Evolutionary conservation across 306 rosid genomes (phyloP), one percentile per base, ranked within the genome.

Genomic region (Herpetospermum pedunculosum): DNA sequence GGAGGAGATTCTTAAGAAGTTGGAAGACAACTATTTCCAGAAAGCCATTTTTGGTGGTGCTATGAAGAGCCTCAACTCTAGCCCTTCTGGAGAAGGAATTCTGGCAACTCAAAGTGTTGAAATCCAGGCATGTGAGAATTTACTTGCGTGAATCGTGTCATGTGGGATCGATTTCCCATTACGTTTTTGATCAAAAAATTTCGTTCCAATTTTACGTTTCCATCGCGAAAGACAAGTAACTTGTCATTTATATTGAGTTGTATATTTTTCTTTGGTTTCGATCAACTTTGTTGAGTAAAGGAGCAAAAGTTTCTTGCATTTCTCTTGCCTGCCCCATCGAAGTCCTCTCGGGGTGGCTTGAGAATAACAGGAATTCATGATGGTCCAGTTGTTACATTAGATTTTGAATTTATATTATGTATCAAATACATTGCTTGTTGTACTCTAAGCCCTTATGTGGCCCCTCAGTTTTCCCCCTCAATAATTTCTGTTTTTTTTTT

Each of bases 61-160:
- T 13, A 69, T 43, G 79, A 77, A 59, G 75, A 76, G 53, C 47
- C 72, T 80, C 29, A 74, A 60, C 8, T 77, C 83, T 26, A 74
- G 77, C 41, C 79, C 84, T 43, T 58, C 79, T 16, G 84, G 77
- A n/a, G 72, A 68, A 69, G 70, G 53, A 5, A 47, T 74, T 44
- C 59, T 73, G 59, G 60, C 35, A 13, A 37, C 47, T 6, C 83
- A 77, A 40, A 78, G 38, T 29, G 62, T 63, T 47, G 83, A 79
- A 28, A 62, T 83, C 65, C 76, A 74, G 71, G 83, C 79, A 14
- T 83, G 86, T 80, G 80, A 73, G 69, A 60, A 69, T 67, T 72
- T 83, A 60, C 75, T 83, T 59, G 32, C 78, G 25, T 59, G 57
- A 26, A 49, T 50, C 19, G 9, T 18, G 46, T 48, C 30, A 48